Evolutionary conservation across 2,329 filamentous ascomycete species (phyloP).

Genomic region (Cladophialophora psammophila): DNA sequence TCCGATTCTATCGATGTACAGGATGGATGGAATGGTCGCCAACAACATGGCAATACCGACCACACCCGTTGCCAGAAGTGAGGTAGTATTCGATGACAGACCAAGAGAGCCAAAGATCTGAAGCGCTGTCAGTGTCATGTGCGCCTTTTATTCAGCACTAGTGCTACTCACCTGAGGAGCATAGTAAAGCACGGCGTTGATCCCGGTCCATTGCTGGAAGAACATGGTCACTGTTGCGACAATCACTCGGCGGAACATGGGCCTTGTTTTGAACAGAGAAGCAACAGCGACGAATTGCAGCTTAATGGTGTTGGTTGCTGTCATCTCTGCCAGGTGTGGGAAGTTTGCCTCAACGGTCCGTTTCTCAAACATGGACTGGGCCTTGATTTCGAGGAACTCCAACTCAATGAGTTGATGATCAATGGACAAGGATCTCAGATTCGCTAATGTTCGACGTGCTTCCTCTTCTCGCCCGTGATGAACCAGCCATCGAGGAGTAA

Average conservation of each 20-base stretch:
- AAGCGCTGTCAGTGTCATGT: slow-evolving; percentile 31
- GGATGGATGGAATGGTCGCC: slow-evolving; percentile 50
- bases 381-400: slow-evolving; percentile 84
- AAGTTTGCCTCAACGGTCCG: slow-evolving; percentile 71
- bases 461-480: slow-evolving; percentile 77
- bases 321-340: slow-evolving; percentile 68
- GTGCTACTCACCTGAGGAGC: slow-evolving; percentile 41
- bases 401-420: slow-evolving; percentile 35
- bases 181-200: slow-evolving; percentile 55
- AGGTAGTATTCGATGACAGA: slow-evolving; percentile 48
- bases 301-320: slow-evolving; percentile 69
- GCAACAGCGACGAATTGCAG: slow-evolving; percentile 62
- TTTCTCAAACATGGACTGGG: slow-evolving; percentile 79
- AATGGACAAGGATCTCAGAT: slow-evolving; percentile 61
- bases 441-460: slow-evolving; percentile 69
- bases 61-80: slow-evolving; percentile 51
- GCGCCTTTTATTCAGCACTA: neutral
- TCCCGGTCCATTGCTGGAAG: slow-evolving; percentile 59
- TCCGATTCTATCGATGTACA: slow-evolving; percentile 52
- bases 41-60: slow-evolving; percentile 51
- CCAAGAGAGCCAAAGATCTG: slow-evolving; percentile 48
- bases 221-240: slow-evolving; percentile 51
- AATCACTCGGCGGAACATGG: slow-evolving; percentile 54
- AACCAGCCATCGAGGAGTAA: slow-evolving; percentile 65
- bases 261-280: slow-evolving; percentile 48